Evolutionary conservation across 2,329 filamentous ascomycete species (phyloP), one percentile per base, ranked within the genome.

Genomic region (Pseudopyricularia javanii): DNA sequence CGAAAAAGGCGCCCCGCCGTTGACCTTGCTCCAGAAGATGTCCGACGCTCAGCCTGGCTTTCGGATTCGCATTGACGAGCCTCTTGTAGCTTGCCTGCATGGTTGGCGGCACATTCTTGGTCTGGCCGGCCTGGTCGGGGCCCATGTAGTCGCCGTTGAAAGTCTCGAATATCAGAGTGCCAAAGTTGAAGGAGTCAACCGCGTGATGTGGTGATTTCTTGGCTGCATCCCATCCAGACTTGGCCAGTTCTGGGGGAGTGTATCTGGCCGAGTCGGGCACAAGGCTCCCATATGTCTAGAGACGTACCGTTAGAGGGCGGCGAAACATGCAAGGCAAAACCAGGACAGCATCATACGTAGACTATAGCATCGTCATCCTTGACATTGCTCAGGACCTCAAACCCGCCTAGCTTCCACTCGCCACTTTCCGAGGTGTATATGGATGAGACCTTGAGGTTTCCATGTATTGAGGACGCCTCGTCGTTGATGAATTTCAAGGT

Each of bases 401-500:
- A 95, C 1, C 93, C 93, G 20, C 86, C 91, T 2, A 98, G 73
- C 64, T 94, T 97, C 93, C 93, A 98, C 70, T 98, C 93, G 54
- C 93, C 93, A 63, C 93, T 96, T 64, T 97, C 91, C 56, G 89
- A 90, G 4, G 88, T 93, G 68, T 91, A 98, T 58, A 98, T 77
- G 0, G 91, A 95, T 1, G 87, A 86, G 20, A 88, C 86, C 56
- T 88, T 83, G 51, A 98, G 74, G 61, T 82, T 88, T 49, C 91
- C 93, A 62, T 98, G 93, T 51, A 98, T 86, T 0, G 91, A 96
- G 2, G 85, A 78, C 3, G 91, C 93, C 59, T 98, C 93, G 49
- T 87, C 83, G 63, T 98, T 98, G 66, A 98, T 88, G 64, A 98
- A 98, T 62, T 93, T 95, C 59, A 97, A 70, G 0, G 93, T 97